These are phyloP conservation scores for Verticillium longisporum DNA, from an alignment of 2,329 filamentous ascomycete genomes.

Conservation along the genomic window DNA sequence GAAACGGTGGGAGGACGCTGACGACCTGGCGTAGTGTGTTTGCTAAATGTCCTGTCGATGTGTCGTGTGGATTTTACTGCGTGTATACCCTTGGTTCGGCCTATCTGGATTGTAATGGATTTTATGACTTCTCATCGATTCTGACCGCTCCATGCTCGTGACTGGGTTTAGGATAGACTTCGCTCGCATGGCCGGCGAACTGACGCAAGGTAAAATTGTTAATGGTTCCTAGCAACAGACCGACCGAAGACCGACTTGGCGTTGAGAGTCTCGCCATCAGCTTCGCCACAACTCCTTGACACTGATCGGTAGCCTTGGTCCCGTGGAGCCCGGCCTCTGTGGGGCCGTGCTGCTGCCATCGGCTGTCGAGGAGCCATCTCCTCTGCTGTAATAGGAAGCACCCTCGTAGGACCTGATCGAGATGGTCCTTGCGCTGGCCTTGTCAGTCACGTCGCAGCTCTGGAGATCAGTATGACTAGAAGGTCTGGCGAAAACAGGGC, in stretches of 20 bases:
- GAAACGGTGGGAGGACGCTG: constrained; percentile 43
- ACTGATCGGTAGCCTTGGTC: too few relatives aligned
- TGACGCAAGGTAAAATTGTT: too few relatives aligned
- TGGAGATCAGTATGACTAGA: constrained; percentile 13
- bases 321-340: constrained; percentile 46
- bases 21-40: constrained; percentile 20
- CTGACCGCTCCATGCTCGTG: too few relatives aligned
- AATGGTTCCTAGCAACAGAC: too few relatives aligned
- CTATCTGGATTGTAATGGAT: not conserved
- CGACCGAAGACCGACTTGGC: too few relatives aligned
- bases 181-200: too few relatives aligned
- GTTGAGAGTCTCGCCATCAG: constrained; percentile 19
- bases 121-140: not conserved
- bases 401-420: constrained; percentile 50
- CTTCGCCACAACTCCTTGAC: not conserved
- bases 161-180: too few relatives aligned
- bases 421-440: constrained; percentile 36
- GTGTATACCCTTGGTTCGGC: not conserved
- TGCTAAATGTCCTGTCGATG: not conserved
- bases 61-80: not conserved
- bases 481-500: constrained; percentile 1
- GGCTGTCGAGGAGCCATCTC: constrained; percentile 41
- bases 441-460: constrained; percentile 41
- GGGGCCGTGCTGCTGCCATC: constrained; percentile 31
- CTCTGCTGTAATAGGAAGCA: constrained; percentile 49